These are phyloP conservation scores for Pseudodiploospora longispora DNA, from an alignment of 2,329 filamentous ascomycete genomes.

Conservation along the genomic window DNA sequence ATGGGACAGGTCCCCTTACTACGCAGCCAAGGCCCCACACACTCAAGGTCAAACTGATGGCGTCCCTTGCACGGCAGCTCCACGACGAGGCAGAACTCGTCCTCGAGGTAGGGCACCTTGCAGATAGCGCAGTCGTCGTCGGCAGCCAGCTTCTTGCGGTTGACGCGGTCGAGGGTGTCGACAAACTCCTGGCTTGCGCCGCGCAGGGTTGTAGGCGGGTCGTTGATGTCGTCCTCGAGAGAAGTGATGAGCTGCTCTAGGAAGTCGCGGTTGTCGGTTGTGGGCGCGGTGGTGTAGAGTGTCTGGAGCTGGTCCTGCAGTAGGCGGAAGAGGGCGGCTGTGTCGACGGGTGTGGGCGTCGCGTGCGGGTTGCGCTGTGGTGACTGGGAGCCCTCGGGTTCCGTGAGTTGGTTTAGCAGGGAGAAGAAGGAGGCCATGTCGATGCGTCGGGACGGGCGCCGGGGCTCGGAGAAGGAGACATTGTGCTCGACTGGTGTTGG, in stretches of 20 bases:
- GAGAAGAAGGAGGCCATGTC: slow-evolving; percentile 58
- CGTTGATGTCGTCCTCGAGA: slow-evolving; percentile 43
- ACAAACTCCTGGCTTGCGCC: slow-evolving; percentile 54
- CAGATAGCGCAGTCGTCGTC: slow-evolving; percentile 56
- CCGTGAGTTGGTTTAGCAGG: slow-evolving; percentile 45
- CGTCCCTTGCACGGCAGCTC: slow-evolving; percentile 52
- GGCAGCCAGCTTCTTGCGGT: slow-evolving; percentile 37
- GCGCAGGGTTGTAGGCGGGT: slow-evolving; percentile 41
- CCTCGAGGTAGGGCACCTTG: slow-evolving; percentile 52
- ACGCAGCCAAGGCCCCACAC: slow-evolving; percentile 56
- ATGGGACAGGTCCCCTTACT: slow-evolving; percentile 58
- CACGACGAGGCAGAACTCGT: slow-evolving; percentile 55
- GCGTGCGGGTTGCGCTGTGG: slow-evolving; percentile 46
- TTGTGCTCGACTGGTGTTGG: slow-evolving; percentile 51
- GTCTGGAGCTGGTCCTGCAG: slow-evolving; percentile 51
- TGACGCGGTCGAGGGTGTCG: slow-evolving; percentile 51
- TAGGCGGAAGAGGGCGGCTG: slow-evolving; percentile 47
- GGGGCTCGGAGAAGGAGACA: slow-evolving; percentile 38
- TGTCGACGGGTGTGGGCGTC: slow-evolving; percentile 52
- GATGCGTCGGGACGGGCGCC: slow-evolving; percentile 41
- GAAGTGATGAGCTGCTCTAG: slow-evolving; percentile 39
- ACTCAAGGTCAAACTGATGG: slow-evolving; percentile 59
- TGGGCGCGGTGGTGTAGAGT: slow-evolving; percentile 41
- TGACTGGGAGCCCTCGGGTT: slow-evolving; percentile 20
- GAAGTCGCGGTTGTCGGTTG: slow-evolving; percentile 38